These are phyloP conservation scores for Mucor circinelloides DNA, from an alignment of 371 early-diverging fungal species.

Conservation along the genomic window DNA sequence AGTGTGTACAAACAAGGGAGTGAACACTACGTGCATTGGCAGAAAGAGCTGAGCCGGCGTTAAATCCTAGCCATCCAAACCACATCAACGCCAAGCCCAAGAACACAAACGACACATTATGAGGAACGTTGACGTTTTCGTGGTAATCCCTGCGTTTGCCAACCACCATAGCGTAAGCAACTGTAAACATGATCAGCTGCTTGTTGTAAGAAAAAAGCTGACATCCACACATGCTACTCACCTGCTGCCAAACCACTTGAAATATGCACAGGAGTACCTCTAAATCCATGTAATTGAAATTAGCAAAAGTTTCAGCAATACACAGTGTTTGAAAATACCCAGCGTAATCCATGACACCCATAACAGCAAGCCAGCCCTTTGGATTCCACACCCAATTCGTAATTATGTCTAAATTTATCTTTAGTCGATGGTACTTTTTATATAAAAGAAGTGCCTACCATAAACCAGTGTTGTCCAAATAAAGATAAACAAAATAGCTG, in stretches of 20 bases:
- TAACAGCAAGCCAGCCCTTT: slow-evolving; percentile 71
- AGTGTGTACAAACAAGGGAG: slow-evolving; percentile 73
- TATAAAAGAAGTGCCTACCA: slow-evolving; percentile 14
- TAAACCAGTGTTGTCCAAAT: slow-evolving; percentile 87
- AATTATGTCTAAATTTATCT: slow-evolving; percentile 49
- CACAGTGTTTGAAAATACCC: slow-evolving; percentile 28
- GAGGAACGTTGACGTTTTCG: slow-evolving; percentile 68
- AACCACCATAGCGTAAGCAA: slow-evolving; percentile 80
- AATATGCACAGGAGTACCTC: slow-evolving; percentile 88
- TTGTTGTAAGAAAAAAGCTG: too few relatives aligned
- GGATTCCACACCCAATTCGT: slow-evolving; percentile 84
- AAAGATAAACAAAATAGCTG: slow-evolving; percentile 80
- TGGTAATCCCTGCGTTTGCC: slow-evolving; percentile 74
- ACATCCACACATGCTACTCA: background rate
- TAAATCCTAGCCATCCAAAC: slow-evolving; percentile 64
- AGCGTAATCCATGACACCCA: slow-evolving; percentile 83
- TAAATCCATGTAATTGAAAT: background rate
- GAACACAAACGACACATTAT: slow-evolving; percentile 81
- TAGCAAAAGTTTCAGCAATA: background rate
- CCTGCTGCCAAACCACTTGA: slow-evolving; percentile 78
- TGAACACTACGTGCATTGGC: slow-evolving; percentile 76
- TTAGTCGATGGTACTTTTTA: background rate
- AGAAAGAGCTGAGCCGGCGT: slow-evolving; percentile 61
- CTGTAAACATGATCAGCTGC: slow-evolving; percentile 12
- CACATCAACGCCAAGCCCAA: slow-evolving; percentile 80